phyloP scores from a whole-genome alignment of 2,329 filamentous ascomycete genomes.

The Colletotrichum aenigma region DNA sequence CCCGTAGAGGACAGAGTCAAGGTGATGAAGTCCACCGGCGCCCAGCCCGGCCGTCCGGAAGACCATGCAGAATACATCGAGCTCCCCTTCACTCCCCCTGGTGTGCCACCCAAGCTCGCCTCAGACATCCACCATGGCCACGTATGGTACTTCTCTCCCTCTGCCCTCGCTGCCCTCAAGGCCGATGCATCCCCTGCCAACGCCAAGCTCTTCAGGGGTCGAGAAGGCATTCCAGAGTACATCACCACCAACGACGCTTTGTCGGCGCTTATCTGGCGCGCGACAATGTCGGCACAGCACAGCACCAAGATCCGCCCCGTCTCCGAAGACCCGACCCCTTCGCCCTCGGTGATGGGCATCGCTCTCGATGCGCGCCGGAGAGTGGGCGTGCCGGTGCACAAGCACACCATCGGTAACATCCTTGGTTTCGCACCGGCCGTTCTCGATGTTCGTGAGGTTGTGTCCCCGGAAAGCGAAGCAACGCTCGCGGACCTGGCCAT shows the following conservation, averaged over 20 bases:
- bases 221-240: constrained; percentile 19
- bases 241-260: constrained; percentile 29
- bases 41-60: constrained; percentile 28
- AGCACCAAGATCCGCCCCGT: background rate
- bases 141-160: constrained; percentile 34
- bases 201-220: constrained; percentile 25
- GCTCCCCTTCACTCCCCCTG: constrained; percentile 30
- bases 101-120: constrained; percentile 33
- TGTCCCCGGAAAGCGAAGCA: constrained; percentile 15
- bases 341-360: constrained; percentile 36
- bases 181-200: constrained; percentile 32
- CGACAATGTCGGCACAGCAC: constrained; percentile 3
- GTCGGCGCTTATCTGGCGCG: constrained; percentile 13
- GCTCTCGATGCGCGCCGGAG: constrained; percentile 40
- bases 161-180: constrained; percentile 31
- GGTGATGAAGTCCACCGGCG: constrained; percentile 32
- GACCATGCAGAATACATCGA: constrained; percentile 35
- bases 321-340: constrained; percentile 26
- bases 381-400: constrained; percentile 35
- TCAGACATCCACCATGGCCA: constrained; percentile 33
- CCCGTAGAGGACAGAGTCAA: constrained; percentile 29
- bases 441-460: constrained; percentile 32
- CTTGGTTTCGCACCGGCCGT: constrained; percentile 37
- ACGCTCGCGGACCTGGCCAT: constrained; percentile 37
- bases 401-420: constrained; percentile 41